Evolutionary conservation across 116 monocot genomes (phyloP).

Genomic region (Papilionanthe hybrid): DNA sequence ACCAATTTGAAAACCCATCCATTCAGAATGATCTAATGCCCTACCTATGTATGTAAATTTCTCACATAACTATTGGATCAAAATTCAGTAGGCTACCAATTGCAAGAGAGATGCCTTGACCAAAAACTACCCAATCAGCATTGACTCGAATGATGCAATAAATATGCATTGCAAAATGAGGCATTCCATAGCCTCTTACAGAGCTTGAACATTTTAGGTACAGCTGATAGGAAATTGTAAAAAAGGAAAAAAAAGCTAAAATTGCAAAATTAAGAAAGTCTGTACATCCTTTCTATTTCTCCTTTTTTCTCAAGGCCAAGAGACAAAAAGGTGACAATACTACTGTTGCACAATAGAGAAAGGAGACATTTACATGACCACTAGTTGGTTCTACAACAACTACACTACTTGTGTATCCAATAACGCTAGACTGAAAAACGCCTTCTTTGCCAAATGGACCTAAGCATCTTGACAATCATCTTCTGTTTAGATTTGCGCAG

Average conservation of each 20-base stretch:
- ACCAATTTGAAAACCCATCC: no score
- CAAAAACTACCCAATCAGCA: no score
- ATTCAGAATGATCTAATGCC: no score
- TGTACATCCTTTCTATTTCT: not conserved
- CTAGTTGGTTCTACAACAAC: not conserved
- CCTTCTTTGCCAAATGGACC: slow-evolving; percentile 59
- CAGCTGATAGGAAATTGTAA: not conserved
- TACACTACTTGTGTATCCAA: not conserved
- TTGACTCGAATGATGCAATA: no score
- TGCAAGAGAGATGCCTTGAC: no score
- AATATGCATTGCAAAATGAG: no score
- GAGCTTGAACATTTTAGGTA: not conserved
- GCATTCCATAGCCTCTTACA: no score
- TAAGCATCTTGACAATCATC: slow-evolving; percentile 48
- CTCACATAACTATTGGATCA: no score
- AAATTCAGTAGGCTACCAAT: no score
- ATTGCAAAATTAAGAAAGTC: not conserved
- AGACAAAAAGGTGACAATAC: not conserved
- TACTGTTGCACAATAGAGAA: not conserved
- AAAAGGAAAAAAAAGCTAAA: not conserved
- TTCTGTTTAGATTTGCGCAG: slow-evolving; percentile 45
- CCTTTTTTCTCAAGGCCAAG: not conserved
- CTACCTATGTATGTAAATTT: no score
- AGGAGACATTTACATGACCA: slow-evolving; percentile 2
- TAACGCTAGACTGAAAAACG: slow-evolving; percentile 42